Evolutionary conservation across 495 filamentous ascomycete genomes (phyloP), one percentile per base, ranked within the genome.

Genomic region (Margaritispora aquatica): DNA sequence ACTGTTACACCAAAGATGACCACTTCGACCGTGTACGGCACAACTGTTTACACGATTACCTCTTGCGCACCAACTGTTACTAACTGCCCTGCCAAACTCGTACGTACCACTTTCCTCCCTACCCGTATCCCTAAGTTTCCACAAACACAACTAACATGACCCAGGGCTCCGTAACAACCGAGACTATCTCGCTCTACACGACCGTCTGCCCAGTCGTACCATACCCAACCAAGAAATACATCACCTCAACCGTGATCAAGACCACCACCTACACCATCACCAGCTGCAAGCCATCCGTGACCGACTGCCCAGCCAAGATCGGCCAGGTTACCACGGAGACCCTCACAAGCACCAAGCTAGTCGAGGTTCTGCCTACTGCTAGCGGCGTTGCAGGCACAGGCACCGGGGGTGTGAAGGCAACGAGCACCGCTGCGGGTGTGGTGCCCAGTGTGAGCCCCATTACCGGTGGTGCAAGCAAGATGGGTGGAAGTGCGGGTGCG

Each of bases 191-290:
- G 8, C 57, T 69, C 2, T 55, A 47, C 51, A 65, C 63, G 0
- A 62, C 59, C 11, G 29, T 59, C 46, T 65, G 54, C 44, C 63
- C 63, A 8, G 19, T 51, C 17, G 44, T 31, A 1, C 24, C 54
- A 10, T 44, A 44, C 38, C 24, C 29, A 21, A n/a, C 54, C 17
- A 13, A 36, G 17, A 41, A 55, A 15, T 26, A 21, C 23, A 74
- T 70, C 41, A 75, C 73, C 34, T 77, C 73, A 7, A 84, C 81
- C 20, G 70, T 84, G 26, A 83, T 77, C 70, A 72, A 73, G 15
- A 86, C 84, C 26, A 79, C 69, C 47, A 69, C 73, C 59, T 70
- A 77, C 61, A 84, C 83, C 1, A 75, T 84, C 66, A 83, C 77
- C 7, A 74, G 74, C 66, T 87, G 82, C 65, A 75, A 77, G 0